Evolutionary conservation across 2,329 filamentous ascomycete species (phyloP), one percentile per base, ranked within the genome.

Genomic region (Delphinella strobiligena): DNA sequence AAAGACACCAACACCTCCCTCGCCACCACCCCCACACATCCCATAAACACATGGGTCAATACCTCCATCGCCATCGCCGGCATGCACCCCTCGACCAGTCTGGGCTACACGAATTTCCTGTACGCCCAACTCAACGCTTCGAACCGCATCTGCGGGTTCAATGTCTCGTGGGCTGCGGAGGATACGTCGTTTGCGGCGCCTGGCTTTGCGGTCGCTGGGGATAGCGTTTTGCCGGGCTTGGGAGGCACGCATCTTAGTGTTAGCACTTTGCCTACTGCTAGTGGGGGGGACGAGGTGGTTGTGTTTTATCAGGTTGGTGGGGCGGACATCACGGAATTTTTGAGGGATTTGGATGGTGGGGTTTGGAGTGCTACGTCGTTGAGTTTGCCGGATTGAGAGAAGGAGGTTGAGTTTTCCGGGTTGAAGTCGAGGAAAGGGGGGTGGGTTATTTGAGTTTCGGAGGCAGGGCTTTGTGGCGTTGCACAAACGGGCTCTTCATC

Each of bases 91-190:
- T 53, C 56, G 1, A 61, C 60, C 1, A 61, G 56, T 1, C 50
- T 66, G 0, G 61, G 63, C 29, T 66, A 59, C 46, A 65, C 62
- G 0, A 61, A 59, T 31, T 62, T 54, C 44, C 59, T 66, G 40
- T 67, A 65, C 44, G 56, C 60, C 12, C 62, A 66, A 44, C 12
- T 12, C 12, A 12, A 7, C 12, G 7, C 22, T 27, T 12, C 22
- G 24, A 48, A 51, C 11, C 50, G 51, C 14, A 55, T 67, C 42
- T 54, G 51, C 8, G 63, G 62, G 4, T 61, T 59, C 45, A 61
- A 65, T 38, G 50, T 64, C 31, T 51, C 51, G 4, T 66, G 51
- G 45, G 43, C 49, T 3, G 56, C 59, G 0, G 61, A 66, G 43
- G 63, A 63, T 30, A 63, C 60, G 2, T 52, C 54, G 1, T 53